Evolutionary conservation across 2,329 filamentous ascomycete genomes (phyloP), one percentile per base, ranked within the genome.

Genomic region (Apiospora phragmitis): DNA sequence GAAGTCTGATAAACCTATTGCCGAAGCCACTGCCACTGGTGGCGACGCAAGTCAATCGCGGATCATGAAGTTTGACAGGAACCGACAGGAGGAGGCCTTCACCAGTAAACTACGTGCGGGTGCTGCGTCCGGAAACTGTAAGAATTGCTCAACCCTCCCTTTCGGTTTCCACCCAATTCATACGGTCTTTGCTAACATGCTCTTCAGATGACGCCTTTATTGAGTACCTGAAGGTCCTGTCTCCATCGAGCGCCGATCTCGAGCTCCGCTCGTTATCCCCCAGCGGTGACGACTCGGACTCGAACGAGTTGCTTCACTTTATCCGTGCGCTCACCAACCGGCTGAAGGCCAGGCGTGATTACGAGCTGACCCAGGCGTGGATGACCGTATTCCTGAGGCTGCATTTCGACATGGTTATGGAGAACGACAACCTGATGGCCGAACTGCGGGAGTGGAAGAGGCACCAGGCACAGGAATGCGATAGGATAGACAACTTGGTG

Each of bases 351-450:
- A 90, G 91, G 73, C 89, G 89, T 66, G 96, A 98, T 80, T 99
- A 97, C 81, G 96, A 99, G 82, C 87, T 99, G 49, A 93, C 94
- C 21, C 95, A 98, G 81, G 94, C 94, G 0, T 99, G 96, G 95
- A 98, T 99, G 94, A 91, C 92, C 1, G 95, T 98, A 1, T 97
- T 98, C 77, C 80, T 99, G 71, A 89, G 91, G 66, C 84, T 97
- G 51, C 95, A 98, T 81, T 88, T 88, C 73, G 88, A 90, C 74
- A 73, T 86, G 47, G 81, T 88, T 55, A 84, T 84, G 82, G 85
- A 83, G 78, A 88, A 77, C 80, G 82, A 84, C 73, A 76, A 80
- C 41, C 80, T 95, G 18, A 85, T 90, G 65, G 83, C 81, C 1
- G 89, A 88, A 65, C 81, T 98, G 72, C 81, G 82, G 68, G 86